Conservation (phyloP, 441 rosid species). For the Euphorbia schlechtendalii region DNA sequence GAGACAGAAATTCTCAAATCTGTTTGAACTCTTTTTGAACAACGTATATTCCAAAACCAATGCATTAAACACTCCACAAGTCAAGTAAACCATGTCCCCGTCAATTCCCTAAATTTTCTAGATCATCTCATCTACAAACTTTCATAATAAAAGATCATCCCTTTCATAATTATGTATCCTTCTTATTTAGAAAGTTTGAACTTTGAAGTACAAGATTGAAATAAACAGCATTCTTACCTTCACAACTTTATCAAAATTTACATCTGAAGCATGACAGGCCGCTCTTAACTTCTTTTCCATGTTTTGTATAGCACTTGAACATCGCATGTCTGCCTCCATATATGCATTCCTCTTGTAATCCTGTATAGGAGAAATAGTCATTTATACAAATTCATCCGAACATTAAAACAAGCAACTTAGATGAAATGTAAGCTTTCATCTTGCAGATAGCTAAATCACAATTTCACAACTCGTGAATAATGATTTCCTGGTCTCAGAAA, state of each 20-base stretch:
- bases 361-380: conserved; percentile 31
- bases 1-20: background rate
- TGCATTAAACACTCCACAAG: background rate
- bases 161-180: background rate
- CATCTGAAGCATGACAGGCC: conserved; percentile 87
- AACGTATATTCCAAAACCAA: background rate
- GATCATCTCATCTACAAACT: background rate
- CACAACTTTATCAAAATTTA: conserved; percentile 65
- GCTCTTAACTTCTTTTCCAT: conserved; percentile 94
- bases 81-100: background rate
- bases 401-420: background rate
- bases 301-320: conserved; percentile 63
- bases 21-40: background rate
- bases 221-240: conserved; percentile 43
- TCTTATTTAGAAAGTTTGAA: background rate
- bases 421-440: background rate
- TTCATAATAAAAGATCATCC: background rate
- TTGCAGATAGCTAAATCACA: background rate
- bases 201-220: background rate
- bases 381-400: background rate
- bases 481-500: background rate
- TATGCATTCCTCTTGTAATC: conserved; percentile 71
- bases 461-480: background rate
- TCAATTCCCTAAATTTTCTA: background rate
- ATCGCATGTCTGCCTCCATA: conserved; percentile 86